These are phyloP conservation scores for Thielaviopsis musarum DNA, from an alignment of 2,329 filamentous ascomycete species.

Conservation along the genomic window DNA sequence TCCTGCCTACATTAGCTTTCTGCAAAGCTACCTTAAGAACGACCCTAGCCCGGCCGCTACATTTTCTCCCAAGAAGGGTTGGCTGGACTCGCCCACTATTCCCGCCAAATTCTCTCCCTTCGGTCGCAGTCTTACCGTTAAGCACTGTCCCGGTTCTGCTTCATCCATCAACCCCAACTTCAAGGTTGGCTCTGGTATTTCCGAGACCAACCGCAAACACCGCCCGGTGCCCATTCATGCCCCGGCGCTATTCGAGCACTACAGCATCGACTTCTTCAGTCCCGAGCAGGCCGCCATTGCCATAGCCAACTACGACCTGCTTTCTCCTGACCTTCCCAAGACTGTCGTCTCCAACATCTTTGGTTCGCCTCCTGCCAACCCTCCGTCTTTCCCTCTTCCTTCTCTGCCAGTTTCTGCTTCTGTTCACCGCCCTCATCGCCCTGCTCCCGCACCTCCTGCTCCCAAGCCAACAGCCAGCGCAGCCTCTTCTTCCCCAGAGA, in stretches of 20 bases:
- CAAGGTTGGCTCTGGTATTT: neutral
- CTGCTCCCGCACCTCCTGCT: neutral
- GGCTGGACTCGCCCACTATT: neutral
- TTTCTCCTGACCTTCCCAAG: neutral
- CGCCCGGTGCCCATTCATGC: conserved; percentile 6
- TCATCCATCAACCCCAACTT: neutral
- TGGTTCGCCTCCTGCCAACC: neutral
- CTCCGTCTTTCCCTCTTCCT: neutral
- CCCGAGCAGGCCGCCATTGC: conserved; percentile 7
- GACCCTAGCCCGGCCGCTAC: neutral
- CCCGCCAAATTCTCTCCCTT: neutral
- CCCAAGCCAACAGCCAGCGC: neutral
- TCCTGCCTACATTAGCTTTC: neutral
- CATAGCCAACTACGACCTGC: neutral
- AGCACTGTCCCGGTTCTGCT: neutral
- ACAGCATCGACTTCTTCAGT: conserved; percentile 6
- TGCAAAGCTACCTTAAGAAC: neutral
- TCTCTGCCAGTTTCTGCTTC: neutral
- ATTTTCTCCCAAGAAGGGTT: neutral
- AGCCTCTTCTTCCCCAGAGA: no score
- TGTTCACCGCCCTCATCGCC: neutral
- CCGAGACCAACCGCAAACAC: neutral
- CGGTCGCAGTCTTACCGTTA: neutral
- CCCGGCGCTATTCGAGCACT: conserved; percentile 3
- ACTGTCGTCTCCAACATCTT: neutral